A percentile compares a stretch with the other conserved stretches of the same genome.
Evolutionary conservation across 2,329 filamentous ascomycete genomes (phyloP).

Genomic region (Pestalotiopsis fici): DNA sequence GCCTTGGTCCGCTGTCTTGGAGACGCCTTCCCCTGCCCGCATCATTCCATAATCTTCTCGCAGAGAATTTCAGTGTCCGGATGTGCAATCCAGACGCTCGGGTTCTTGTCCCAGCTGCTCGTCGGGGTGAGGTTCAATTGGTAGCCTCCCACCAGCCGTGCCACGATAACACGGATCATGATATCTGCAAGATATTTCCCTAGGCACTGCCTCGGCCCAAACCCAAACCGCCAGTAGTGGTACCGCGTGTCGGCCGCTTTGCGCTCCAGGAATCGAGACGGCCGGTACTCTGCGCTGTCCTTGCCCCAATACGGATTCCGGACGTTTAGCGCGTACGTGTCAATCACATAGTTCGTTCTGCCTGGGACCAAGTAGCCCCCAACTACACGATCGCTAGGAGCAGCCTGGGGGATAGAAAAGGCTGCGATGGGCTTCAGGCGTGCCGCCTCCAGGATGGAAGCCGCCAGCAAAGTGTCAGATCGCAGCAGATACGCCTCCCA

Average conservation of each 20-base stretch:
- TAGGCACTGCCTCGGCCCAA: slow-evolving; percentile 43
- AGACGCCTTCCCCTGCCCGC: no score
- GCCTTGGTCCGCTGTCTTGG: no score
- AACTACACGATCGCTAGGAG: slow-evolving; percentile 32
- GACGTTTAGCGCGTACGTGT: slow-evolving; percentile 43
- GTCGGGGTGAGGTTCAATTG: slow-evolving; percentile 5
- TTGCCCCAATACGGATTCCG: slow-evolving; percentile 37
- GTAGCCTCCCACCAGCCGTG: slow-evolving; percentile 16
- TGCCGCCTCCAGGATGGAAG: slow-evolving; percentile 39
- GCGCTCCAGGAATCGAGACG: slow-evolving; percentile 25
- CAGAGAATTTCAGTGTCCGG: slow-evolving; percentile 2
- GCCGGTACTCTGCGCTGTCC: slow-evolving; percentile 34
- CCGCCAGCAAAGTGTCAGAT: slow-evolving; percentile 25
- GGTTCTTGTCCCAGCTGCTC: slow-evolving; percentile 11
- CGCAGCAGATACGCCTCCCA: slow-evolving; percentile 25
- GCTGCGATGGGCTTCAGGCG: slow-evolving; percentile 38
- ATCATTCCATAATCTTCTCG: no score
- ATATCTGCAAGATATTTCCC: slow-evolving; percentile 41
- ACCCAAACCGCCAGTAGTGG: slow-evolving; percentile 44
- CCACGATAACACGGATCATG: slow-evolving; percentile 25
- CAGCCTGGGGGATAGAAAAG: slow-evolving; percentile 41
- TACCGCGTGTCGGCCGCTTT: slow-evolving; percentile 28
- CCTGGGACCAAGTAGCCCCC: slow-evolving; percentile 36
- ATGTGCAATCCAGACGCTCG: slow-evolving; percentile 17
- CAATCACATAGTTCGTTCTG: slow-evolving; percentile 41